A percentile compares a stretch with the other conserved stretches of the same genome.
These are phyloP conservation scores for Kitagawia praeruptora DNA, from an alignment of 129 eudicot genomes.

Conservation along the genomic window DNA sequence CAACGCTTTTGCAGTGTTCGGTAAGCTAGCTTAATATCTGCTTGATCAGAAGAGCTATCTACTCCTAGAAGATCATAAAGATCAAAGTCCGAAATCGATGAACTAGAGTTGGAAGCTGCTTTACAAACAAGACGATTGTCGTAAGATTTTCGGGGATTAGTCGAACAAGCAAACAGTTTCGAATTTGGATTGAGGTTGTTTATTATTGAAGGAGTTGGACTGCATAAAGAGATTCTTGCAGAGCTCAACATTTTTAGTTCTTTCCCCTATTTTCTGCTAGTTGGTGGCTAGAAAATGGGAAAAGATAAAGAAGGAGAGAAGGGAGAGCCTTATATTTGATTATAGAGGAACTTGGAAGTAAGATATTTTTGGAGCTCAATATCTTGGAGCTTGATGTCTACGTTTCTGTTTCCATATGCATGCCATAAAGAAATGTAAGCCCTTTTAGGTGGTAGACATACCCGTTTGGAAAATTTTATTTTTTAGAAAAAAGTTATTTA, in stretches of 20 bases:
- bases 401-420: not conserved
- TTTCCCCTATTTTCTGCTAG: not conserved
- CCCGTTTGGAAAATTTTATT: too few relatives aligned
- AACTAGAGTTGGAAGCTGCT: conserved; percentile 20
- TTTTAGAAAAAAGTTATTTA: too few relatives aligned
- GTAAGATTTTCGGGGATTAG: not conserved
- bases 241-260: not conserved
- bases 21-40: conserved; percentile 58
- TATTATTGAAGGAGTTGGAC: conserved; percentile 24
- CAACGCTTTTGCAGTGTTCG: conserved; percentile 78
- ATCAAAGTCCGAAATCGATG: conserved; percentile 53
- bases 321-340: not conserved
- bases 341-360: not conserved
- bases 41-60: conserved; percentile 49
- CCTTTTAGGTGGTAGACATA: not conserved
- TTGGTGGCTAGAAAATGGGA: not conserved
- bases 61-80: conserved; percentile 79
- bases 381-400: not conserved
- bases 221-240: conserved; percentile 16
- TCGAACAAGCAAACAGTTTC: not conserved
- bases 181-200: conserved; percentile 17
- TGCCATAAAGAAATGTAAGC: not conserved
- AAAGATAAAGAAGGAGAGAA: not conserved
- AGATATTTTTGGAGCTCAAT: not conserved
- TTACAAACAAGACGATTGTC: conserved; percentile 22